A percentile compares a stretch with the other conserved stretches of the same genome.
phyloP scores from a whole-genome alignment of 345 rosid species.

The Arabis hirsuta region DNA sequence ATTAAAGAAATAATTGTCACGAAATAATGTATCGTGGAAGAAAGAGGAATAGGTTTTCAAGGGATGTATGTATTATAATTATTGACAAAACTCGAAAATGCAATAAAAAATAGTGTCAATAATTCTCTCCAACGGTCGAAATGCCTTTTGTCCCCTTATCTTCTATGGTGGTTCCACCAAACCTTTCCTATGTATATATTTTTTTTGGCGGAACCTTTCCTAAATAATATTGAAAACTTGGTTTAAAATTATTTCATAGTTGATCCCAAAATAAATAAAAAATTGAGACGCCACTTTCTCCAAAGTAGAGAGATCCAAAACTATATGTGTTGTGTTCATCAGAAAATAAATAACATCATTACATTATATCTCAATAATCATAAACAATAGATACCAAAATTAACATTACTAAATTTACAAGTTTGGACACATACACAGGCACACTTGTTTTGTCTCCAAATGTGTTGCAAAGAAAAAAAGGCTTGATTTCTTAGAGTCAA shows the following conservation, averaged over 20 bases:
- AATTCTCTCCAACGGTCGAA: constrained; percentile 36
- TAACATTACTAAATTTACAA: too few species aligned
- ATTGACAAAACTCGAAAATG: constrained; percentile 22
- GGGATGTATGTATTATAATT: constrained; percentile 4
- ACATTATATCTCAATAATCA: background rate
- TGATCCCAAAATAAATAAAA: too few species aligned
- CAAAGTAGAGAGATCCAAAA: background rate
- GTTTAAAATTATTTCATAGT: background rate
- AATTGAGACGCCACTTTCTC: constrained; percentile 15
- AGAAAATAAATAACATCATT: background rate
- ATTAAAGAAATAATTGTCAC: background rate
- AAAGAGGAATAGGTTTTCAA: background rate
- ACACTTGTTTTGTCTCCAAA: background rate
- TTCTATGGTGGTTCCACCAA: constrained; percentile 35
- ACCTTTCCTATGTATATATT: constrained; percentile 1
- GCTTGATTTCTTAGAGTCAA: background rate
- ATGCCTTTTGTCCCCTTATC: constrained; percentile 42
- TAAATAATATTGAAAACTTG: background rate
- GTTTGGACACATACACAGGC: background rate
- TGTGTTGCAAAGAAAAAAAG: background rate
- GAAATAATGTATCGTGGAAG: background rate
- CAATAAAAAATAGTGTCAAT: constrained; percentile 28
- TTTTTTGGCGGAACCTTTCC: too few species aligned
- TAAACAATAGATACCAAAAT: background rate
- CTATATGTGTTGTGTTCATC: background rate